phyloP scores from a whole-genome alignment of 768 basidiomycete genomes.

The Trametes gibbosa region DNA sequence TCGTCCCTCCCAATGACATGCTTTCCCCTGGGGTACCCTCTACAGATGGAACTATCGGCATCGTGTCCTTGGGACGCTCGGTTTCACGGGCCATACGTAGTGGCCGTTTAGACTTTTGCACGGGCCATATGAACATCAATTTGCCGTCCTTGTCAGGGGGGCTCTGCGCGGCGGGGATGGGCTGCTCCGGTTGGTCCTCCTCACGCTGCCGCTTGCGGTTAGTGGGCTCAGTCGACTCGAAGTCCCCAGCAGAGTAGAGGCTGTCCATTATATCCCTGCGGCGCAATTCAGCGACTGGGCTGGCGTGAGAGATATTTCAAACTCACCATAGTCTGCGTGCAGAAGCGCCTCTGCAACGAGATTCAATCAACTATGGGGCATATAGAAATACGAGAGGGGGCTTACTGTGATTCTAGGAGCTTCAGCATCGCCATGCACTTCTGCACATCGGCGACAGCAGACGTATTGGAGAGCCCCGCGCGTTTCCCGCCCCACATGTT shows the following conservation, averaged over 20 bases:
- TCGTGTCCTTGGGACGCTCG: too few relatives aligned
- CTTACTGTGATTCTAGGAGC: slow-evolving; percentile 12
- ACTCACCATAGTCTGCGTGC: slow-evolving; percentile 5
- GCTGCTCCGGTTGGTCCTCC: background rate
- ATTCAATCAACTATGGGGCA: background rate
- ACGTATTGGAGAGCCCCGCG: slow-evolving; percentile 32
- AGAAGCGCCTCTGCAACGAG: background rate
- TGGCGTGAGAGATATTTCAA: too few relatives aligned
- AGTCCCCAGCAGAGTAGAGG: slow-evolving; percentile 1
- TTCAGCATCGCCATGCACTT: slow-evolving; percentile 35
- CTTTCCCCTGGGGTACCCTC: background rate
- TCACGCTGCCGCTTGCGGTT: slow-evolving; percentile 3
- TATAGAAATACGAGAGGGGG: background rate
- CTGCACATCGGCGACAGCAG: slow-evolving; percentile 40
- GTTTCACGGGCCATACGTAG: background rate
- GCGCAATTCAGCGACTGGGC: background rate
- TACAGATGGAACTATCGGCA: too few relatives aligned
- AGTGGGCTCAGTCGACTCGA: background rate
- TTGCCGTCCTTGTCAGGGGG: too few relatives aligned
- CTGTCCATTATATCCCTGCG: background rate
- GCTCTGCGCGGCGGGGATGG: too few relatives aligned
- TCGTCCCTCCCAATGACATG: background rate
- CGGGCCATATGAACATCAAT: background rate
- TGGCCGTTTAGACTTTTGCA: background rate
- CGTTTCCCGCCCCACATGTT: slow-evolving; percentile 47